Base-by-base conservation (phyloP, 768 basidiomycete genomes). In the Lentinula guzmanii region DNA sequence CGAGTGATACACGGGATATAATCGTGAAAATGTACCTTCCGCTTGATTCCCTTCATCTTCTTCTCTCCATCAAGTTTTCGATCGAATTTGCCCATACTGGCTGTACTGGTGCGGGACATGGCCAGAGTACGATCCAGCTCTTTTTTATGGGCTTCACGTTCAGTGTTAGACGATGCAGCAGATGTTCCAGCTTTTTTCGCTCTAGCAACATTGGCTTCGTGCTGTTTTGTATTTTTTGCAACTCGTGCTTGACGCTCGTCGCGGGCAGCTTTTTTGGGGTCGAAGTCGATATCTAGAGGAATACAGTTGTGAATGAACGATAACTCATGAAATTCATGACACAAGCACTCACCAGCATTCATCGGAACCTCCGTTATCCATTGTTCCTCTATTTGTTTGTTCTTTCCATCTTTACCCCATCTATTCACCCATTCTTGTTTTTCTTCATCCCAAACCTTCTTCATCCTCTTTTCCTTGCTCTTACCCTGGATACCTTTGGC, bases 61-160 rank as follows among this genome's bases (percentile, higher is more conserved):
- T 91, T 90, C 74, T 99, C 97, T 11, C 95, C 95, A 56, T 95
- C 90, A 21, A 98, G 81, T 69, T 81, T 86, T 65, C 85, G 88
- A 72, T 98, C 96, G 67, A 97, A 99, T 67, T 84, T 88, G 65
- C 97, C 97, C 88, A 99, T 88, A 67, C 93, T 95, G 0, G 95
- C 97, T 0, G 97, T 99, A 63, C 94, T 94, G 33, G 79, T 76
- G 62, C 91, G 85, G 1, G 90, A 86, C 10, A 87, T 81, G 7
- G 91, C 85, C 28, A 97, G 77, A 1, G 89, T 88, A 61, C 81
- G 80, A 21, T 94, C 90, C 16, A 98, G 82, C 13, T 92, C 87
- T 13, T 70, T 66, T 74, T 93, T 93, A 24, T 91, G 85, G 52
- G 79, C 72, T 21, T 78, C 72, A 58, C 77, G 76, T 24, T 71